These are phyloP conservation scores for Leptographium flavum DNA, from an alignment of 2,329 filamentous ascomycete species.

Conservation along the genomic window DNA sequence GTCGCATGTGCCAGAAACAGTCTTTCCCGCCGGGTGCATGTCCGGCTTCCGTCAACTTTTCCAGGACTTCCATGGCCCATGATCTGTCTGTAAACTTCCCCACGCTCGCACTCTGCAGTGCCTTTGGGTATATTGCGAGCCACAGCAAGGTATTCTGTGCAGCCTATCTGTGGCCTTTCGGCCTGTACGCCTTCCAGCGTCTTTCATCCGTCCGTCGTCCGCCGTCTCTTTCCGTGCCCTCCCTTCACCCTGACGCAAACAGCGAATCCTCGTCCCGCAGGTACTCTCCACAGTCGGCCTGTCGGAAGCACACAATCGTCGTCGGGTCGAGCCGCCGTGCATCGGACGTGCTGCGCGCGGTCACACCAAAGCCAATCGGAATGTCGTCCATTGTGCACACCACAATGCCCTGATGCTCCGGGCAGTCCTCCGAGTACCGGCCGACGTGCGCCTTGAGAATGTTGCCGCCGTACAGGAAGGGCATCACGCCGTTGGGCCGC, in stretches of 20 bases:
- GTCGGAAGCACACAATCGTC: slow-evolving; percentile 74
- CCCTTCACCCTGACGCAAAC: slow-evolving; percentile 30
- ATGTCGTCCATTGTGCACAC: slow-evolving; percentile 88
- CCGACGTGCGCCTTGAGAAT: slow-evolving; percentile 60
- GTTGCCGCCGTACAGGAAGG: slow-evolving; percentile 89
- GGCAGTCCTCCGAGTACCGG: slow-evolving; percentile 79
- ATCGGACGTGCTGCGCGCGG: slow-evolving; percentile 74
- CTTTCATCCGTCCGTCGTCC: background rate
- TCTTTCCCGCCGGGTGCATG: too few species aligned
- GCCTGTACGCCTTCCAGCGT: too few species aligned
- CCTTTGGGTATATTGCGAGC: background rate
- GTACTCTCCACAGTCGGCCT: slow-evolving; percentile 91
- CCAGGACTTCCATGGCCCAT: too few species aligned
- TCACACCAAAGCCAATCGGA: slow-evolving; percentile 86
- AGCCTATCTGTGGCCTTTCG: too few species aligned
- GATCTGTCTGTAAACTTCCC: too few species aligned
- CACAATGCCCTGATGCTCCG: slow-evolving; percentile 83
- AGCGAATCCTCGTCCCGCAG: slow-evolving; percentile 65
- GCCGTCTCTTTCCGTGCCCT: too few species aligned
- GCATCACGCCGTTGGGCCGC: slow-evolving; percentile 92
- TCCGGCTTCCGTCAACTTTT: too few species aligned
- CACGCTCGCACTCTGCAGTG: too few species aligned
- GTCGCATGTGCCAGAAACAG: too few species aligned
- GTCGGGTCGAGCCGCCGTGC: slow-evolving; percentile 78
- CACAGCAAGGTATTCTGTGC: background rate